Percentiles rank a stretch among this genome's conserved stretches.
Conservation (phyloP, 805 yeast species). For the Pichia cephalocereana region DNA sequence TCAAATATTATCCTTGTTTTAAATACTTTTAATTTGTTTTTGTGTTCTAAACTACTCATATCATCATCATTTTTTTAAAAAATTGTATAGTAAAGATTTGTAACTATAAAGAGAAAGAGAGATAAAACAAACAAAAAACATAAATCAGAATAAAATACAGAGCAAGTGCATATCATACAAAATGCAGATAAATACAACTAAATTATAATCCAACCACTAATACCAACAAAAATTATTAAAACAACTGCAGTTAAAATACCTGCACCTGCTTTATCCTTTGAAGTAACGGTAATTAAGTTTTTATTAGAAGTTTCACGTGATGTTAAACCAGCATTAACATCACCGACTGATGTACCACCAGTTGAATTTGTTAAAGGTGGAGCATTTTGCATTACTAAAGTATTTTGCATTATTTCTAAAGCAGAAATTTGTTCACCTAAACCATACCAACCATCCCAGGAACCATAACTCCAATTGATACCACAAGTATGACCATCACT, state of each 20-base stretch:
- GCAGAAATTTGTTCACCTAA: constrained; percentile 83
- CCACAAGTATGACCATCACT: constrained; percentile 83
- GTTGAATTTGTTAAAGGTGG: constrained; percentile 52
- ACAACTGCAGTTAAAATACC: constrained; percentile 77
- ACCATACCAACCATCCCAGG: constrained; percentile 65
- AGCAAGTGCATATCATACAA: background rate
- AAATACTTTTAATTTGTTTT: no score
- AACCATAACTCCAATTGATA: constrained; percentile 48
- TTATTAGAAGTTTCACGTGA: constrained; percentile 37
- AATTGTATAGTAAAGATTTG: background rate
- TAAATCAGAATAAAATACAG: background rate
- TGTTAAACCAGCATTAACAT: constrained; percentile 43
- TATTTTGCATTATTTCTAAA: constrained; percentile 49
- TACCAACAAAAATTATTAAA: constrained; percentile 48
- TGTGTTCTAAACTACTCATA: no score
- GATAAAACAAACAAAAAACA: background rate
- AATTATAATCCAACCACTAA: constrained; percentile 67
- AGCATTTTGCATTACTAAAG: constrained; percentile 29
- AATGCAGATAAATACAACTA: constrained; percentile 23
- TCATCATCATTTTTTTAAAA: background rate
- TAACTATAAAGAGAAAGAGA: background rate
- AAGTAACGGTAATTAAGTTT: constrained; percentile 40
- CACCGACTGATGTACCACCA: constrained; percentile 67
- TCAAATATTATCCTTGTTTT: no score
- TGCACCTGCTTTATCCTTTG: constrained; percentile 80